phyloP scores from a whole-genome alignment of 2,329 filamentous ascomycete genomes.

The Colletotrichum cereale region DNA sequence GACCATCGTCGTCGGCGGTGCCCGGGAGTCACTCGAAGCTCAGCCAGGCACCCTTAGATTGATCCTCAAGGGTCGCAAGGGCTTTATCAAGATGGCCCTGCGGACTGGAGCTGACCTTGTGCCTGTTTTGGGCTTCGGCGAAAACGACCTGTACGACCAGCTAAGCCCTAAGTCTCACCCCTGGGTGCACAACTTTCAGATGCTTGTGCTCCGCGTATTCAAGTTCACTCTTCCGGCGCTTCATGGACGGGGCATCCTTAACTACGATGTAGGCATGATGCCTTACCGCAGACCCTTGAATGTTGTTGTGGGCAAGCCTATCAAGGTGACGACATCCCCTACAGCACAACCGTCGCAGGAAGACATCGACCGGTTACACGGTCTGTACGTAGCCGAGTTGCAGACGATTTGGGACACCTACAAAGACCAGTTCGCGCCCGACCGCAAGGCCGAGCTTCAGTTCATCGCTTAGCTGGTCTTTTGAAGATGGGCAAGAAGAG shows the following conservation, averaged over 20 bases:
- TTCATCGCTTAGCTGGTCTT: slow-evolving; percentile 65
- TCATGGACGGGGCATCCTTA: slow-evolving; percentile 92
- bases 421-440: slow-evolving; percentile 79
- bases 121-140: slow-evolving; percentile 91
- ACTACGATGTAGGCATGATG: slow-evolving; percentile 97
- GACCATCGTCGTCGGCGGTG: slow-evolving; percentile 94
- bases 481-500: background rate
- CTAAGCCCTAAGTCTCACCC: slow-evolving; percentile 83
- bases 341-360: slow-evolving; percentile 74
- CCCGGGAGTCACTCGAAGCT: slow-evolving; percentile 90
- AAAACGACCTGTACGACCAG: slow-evolving; percentile 97
- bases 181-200: slow-evolving; percentile 82
- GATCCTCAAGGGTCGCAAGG: slow-evolving; percentile 86
- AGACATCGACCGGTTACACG: slow-evolving; percentile 86
- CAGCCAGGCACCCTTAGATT: slow-evolving; percentile 82
- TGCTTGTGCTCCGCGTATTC: slow-evolving; percentile 85
- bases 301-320: slow-evolving; percentile 88
- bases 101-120: slow-evolving; percentile 94
- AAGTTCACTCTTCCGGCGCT: slow-evolving; percentile 94
- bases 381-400: slow-evolving; percentile 81
- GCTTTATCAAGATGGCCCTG: slow-evolving; percentile 94
- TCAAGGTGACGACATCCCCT: slow-evolving; percentile 73
- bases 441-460: slow-evolving; percentile 74
- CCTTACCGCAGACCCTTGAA: slow-evolving; percentile 91
- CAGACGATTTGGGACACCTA: slow-evolving; percentile 80